phyloP scores from a whole-genome alignment of 116 monocot genomes.

The Trichopus zeylanicus region DNA sequence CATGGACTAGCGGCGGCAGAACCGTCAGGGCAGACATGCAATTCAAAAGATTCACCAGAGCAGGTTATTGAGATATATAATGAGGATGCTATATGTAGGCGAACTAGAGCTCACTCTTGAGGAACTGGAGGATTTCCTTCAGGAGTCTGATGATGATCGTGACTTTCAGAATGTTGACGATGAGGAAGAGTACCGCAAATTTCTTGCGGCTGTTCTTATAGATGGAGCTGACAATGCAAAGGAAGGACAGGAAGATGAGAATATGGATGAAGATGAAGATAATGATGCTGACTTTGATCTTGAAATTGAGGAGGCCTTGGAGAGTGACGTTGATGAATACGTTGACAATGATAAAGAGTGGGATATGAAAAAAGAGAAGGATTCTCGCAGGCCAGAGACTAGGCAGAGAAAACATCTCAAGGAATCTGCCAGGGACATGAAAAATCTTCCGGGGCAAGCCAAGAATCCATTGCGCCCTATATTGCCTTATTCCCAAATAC shows the following conservation, averaged over 20 bases:
- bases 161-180: conserved; percentile 64
- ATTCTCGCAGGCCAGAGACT: conserved; percentile 42
- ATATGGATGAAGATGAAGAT: conserved; percentile 79
- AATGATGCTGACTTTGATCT: conserved; percentile 88
- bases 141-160: conserved; percentile 87
- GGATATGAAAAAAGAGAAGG: conserved; percentile 9
- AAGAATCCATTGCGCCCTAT: conserved; percentile 59
- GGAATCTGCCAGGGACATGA: conserved; percentile 22
- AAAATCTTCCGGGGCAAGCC: conserved; percentile 18
- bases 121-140: conserved; percentile 84
- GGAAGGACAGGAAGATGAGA: conserved; percentile 25
- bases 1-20: conserved; percentile 3
- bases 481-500: conserved; percentile 39
- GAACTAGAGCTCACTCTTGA: conserved; percentile 88
- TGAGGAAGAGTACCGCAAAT: conserved; percentile 82
- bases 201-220: conserved; percentile 72
- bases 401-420: conserved; percentile 55
- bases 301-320: conserved; percentile 80
- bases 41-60: background rate
- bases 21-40: background rate
- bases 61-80: conserved; percentile 13
- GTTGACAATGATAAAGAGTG: conserved; percentile 8
- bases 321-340: conserved; percentile 70
- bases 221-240: conserved; percentile 24
- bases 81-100: conserved; percentile 77